Evolutionary conservation across 2,329 filamentous ascomycete species (phyloP).

Genomic region (Periconia macrospinosa): DNA sequence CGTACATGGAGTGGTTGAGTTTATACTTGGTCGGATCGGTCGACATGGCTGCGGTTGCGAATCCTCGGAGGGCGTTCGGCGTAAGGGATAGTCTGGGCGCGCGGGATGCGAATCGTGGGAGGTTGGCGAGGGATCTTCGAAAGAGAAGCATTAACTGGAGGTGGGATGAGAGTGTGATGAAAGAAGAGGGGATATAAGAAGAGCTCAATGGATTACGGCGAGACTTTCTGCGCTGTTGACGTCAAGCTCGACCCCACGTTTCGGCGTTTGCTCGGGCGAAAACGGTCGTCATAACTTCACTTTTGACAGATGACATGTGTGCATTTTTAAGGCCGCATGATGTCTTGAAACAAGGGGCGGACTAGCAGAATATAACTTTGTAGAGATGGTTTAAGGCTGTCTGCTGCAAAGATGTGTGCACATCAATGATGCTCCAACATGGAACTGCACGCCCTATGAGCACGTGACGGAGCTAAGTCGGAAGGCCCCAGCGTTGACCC

Average conservation of each 20-base stretch:
- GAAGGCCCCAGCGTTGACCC: not conserved
- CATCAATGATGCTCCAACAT: no score
- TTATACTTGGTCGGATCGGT: slow-evolving; percentile 66
- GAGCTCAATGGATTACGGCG: no score
- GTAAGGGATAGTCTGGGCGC: slow-evolving; percentile 10
- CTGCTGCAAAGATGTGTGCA: no score
- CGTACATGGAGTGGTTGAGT: slow-evolving; percentile 61
- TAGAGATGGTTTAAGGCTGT: no score
- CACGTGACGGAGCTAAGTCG: slow-evolving; percentile 8
- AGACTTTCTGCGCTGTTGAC: slow-evolving; percentile 2
- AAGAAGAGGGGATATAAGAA: no score
- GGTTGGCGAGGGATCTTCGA: slow-evolving; percentile 13
- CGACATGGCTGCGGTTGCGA: slow-evolving; percentile 56
- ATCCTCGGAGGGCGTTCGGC: slow-evolving; percentile 20
- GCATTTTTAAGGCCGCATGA: no score
- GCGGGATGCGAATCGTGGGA: slow-evolving; percentile 10
- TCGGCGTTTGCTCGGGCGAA: slow-evolving; percentile 1
- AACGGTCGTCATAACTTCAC: not conserved
- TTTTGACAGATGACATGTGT: no score
- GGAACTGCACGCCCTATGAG: not conserved
- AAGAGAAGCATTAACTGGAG: slow-evolving; percentile 28
- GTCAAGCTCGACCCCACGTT: not conserved
- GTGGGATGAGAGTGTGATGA: not conserved
- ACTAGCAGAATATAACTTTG: no score
- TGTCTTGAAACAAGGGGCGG: no score